Evolutionary conservation across 169 alveolate genomes (phyloP).

Genomic region (Babesia caballi): DNA sequence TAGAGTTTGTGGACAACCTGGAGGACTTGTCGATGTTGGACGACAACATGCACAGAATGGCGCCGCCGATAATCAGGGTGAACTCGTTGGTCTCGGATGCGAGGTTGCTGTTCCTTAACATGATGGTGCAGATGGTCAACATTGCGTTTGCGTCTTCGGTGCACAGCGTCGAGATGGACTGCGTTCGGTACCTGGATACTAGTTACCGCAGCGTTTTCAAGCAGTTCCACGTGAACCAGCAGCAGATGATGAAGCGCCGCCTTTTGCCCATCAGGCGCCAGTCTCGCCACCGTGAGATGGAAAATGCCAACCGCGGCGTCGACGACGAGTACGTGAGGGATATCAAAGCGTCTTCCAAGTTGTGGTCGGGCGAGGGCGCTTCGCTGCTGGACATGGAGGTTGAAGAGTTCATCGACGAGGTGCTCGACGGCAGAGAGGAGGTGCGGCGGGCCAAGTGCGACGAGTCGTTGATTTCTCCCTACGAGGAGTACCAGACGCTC

Average conservation of each 20-base stretch:
- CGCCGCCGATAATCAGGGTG: constrained; percentile 30
- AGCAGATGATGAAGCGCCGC: constrained; percentile 11
- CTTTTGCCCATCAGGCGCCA: constrained; percentile 43
- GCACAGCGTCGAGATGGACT: constrained; percentile 42
- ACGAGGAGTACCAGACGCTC: constrained; percentile 53
- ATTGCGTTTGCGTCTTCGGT: constrained; percentile 19
- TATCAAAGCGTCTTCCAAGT: constrained; percentile 9
- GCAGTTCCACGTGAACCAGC: constrained; percentile 25
- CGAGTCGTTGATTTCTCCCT: constrained; percentile 24
- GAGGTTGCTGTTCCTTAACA: constrained; percentile 26
- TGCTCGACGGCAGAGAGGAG: constrained; percentile 44
- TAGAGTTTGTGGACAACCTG: constrained; percentile 16
- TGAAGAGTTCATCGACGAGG: constrained; percentile 59
- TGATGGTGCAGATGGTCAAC: constrained; percentile 48
- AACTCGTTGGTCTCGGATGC: constrained; percentile 5
- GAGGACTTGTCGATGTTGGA: constrained; percentile 37
- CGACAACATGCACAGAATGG: neutral
- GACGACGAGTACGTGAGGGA: constrained; percentile 16
- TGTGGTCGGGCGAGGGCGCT: neutral
- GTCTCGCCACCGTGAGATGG: constrained; percentile 21
- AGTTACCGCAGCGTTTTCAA: constrained; percentile 27
- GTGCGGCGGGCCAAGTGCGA: constrained; percentile 1
- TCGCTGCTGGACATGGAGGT: constrained; percentile 23
- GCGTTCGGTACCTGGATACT: constrained; percentile 6
- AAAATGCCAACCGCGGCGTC: neutral